Base-by-base conservation (phyloP, 768 basidiomycete genomes). In the Russula emetica region DNA sequence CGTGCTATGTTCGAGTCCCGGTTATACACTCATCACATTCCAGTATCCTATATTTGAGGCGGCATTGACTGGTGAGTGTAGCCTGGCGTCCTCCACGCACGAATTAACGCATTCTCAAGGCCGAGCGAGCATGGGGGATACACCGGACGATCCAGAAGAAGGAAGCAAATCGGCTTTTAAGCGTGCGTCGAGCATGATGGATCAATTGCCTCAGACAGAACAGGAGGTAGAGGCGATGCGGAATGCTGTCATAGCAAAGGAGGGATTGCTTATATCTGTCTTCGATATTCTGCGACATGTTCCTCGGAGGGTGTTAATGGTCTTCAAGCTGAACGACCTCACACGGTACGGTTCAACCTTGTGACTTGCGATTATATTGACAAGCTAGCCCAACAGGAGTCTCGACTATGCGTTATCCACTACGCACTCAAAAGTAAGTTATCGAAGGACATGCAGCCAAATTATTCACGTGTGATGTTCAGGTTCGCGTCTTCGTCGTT, bases 31-130 rank as follows among this genome's bases (percentile, higher is more conserved):
- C 47, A 58, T 34, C 51, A 5, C 14, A 5, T 32, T 58, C 0
- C 70, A 95, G 90, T 98, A 97, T 72, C 91, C 94, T 10, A 82
- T 97, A 13, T 94, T 98, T 66, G 94, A 98, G 74, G 92, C 93
- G 24, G 95, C 95, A 16, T 86, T 98, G 51, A 98, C 95, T n/a
- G 88, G 87, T 66, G 56, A 50, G 65, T 66, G 44, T 26, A 26
- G 42, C 32, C 18, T 20, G 49, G 20, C 11, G 42, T 58, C 28
- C 38, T 54, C 49, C 10, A n/a, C 50, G n/a, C 40, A 32, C 51
- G 28, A 49, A 55, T 32, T 64, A 44, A 69, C 11, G 32, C 13
- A n/a, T 63, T 50, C 18, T 9, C 55, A 5, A 68, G 85, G 85
- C 5, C 83, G 94, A 47, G 85, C 90, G 20, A 85, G 84, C 1